These are phyloP conservation scores for Hyaloscypha hepaticicola DNA, from an alignment of 495 filamentous ascomycete species.

Conservation along the genomic window DNA sequence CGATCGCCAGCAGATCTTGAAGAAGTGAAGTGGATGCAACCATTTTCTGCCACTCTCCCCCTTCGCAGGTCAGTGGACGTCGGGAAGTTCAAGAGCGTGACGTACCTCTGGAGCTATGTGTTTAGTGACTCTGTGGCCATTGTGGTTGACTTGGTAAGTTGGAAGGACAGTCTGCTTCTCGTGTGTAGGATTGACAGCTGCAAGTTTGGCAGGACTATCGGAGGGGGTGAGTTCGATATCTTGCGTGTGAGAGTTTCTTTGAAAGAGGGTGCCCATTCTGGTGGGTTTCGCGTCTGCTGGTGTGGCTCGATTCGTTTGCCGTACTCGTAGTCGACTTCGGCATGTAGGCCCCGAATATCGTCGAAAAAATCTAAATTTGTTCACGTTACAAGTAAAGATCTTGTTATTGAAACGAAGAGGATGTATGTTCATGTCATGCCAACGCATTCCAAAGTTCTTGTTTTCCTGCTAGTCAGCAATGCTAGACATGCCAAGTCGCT, in stretches of 20 bases:
- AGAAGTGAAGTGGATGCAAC: slow-evolving; percentile 60
- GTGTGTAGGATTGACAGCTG: neutral
- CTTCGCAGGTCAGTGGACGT: neutral
- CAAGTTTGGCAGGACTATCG: neutral
- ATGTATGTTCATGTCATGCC: neutral
- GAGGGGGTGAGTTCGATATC: neutral
- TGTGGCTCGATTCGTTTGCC: neutral
- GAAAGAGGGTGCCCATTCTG: neutral
- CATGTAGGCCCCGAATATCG: neutral
- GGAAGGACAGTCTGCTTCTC: slow-evolving; percentile 11
- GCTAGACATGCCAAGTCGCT: neutral
- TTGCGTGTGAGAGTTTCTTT: neutral
- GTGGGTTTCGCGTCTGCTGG: neutral
- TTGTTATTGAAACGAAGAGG: neutral
- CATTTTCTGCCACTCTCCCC: slow-evolving; percentile 63
- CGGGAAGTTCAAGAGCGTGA: neutral
- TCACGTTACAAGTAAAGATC: neutral
- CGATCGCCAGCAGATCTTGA: slow-evolving; percentile 54
- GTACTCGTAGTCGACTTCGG: neutral
- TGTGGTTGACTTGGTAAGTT: slow-evolving; percentile 13
- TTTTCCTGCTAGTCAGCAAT: neutral
- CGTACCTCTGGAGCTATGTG: slow-evolving; percentile 14
- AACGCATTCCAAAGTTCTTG: neutral
- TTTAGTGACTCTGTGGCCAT: slow-evolving; percentile 12
- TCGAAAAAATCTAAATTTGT: neutral